Conservation (phyloP, 2,329 filamentous ascomycete genomes). For the Colletotrichum sp. region DNA sequence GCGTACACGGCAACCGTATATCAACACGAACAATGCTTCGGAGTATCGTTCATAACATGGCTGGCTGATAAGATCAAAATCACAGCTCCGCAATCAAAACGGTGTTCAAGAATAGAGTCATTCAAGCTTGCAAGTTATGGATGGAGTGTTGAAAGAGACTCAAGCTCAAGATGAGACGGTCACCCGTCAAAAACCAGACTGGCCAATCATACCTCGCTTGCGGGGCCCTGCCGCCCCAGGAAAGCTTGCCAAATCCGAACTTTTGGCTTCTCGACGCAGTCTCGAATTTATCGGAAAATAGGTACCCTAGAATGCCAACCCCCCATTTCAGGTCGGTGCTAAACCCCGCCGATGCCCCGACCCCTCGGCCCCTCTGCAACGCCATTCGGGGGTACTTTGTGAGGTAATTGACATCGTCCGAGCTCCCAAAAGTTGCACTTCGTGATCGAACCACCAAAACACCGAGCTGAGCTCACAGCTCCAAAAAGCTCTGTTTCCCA, state of each 20-base stretch:
- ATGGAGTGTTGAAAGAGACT: not conserved
- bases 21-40: not conserved
- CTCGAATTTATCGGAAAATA: not conserved
- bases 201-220: not conserved
- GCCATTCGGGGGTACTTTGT: not conserved
- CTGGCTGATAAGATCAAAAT: not conserved
- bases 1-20: not conserved
- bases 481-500: not conserved
- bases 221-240: not conserved
- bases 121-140: not conserved
- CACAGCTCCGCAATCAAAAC: not conserved
- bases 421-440: not conserved
- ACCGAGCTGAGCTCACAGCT: not conserved
- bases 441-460: conserved; percentile 8
- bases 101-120: not conserved
- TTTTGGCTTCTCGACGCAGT: not conserved
- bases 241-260: not conserved
- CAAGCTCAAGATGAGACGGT: not conserved
- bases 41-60: not conserved
- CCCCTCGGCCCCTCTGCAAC: not conserved
- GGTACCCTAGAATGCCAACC: not conserved
- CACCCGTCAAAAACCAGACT: not conserved
- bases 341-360: conserved; percentile 11
- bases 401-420: conserved; percentile 4
- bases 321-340: not conserved